Conservation (phyloP, 495 filamentous ascomycete species). For the Opeltia flavorubescens region DNA sequence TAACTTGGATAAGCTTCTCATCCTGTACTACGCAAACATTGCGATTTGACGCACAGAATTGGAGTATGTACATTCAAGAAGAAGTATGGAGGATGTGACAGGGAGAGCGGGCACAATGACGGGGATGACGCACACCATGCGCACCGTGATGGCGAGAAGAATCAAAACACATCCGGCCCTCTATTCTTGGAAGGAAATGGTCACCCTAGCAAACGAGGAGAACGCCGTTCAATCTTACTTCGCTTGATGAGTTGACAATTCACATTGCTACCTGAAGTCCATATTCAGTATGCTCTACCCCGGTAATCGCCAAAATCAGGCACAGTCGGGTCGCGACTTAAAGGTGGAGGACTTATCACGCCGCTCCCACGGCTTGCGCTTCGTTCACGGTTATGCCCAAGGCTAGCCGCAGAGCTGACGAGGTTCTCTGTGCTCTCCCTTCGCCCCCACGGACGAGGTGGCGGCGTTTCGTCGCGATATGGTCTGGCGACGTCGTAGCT, state of each 20-base stretch:
- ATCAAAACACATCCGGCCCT: too few relatives aligned
- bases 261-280: neutral
- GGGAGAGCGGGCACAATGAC: neutral
- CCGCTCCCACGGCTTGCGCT: conserved; percentile 24
- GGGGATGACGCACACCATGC: neutral
- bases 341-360: conserved; percentile 20
- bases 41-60: too few relatives aligned
- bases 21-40: too few relatives aligned
- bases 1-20: too few relatives aligned
- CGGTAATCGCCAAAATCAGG: conserved; percentile 13
- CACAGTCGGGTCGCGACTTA: conserved; percentile 24
- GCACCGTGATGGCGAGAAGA: neutral
- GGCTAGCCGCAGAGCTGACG: conserved; percentile 25
- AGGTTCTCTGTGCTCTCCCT: conserved; percentile 28
- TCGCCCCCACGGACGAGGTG: conserved; percentile 15
- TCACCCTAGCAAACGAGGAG: too few relatives aligned
- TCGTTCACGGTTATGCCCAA: conserved; percentile 22
- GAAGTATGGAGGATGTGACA: too few relatives aligned
- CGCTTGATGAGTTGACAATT: neutral
- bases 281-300: conserved; percentile 10
- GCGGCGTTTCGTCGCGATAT: conserved; percentile 27
- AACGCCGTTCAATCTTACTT: too few relatives aligned
- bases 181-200: too few relatives aligned
- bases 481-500: conserved; percentile 25
- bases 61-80: too few relatives aligned